Evolutionary conservation across 2,329 filamentous ascomycete species (phyloP), one percentile per base, ranked within the genome.

Genomic region (Pestalotiopsis sp.): DNA sequence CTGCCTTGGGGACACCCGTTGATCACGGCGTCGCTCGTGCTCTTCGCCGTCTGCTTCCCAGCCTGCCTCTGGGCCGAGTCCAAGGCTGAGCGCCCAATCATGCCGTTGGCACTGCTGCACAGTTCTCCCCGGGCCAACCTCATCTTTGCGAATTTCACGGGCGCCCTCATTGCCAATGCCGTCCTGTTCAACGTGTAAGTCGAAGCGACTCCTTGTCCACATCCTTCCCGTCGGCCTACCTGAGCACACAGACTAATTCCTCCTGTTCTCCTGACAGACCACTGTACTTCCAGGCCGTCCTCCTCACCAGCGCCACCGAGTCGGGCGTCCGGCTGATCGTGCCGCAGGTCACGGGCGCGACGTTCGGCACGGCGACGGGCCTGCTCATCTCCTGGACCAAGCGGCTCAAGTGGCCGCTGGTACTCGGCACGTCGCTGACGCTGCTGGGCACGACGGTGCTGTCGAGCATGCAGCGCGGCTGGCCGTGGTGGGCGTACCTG

Each of bases 251-350:
- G 11, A 56, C 62, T 49, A 49, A 27, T n/a, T n/a, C 58, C 17
- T 38, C 2, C 12, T 27, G 38, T 86, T 80, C 87, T 12, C 52
- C 17, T 7, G 6, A 87, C 72, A 89, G 89, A 5, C 92, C 92
- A 0, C 83, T 95, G 7, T 95, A 91, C 82, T 94, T 93, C 81
- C 92, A 94, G 77, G 91, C 90, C 49, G 91, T 94, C 31, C 89
- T 93, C 62, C 85, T 92, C 65, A 89, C 91, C 69, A 87, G 85
- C 5, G 90, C 92, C 17, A 94, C 92, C 0, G 83, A 85, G 27
- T 93, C 92, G 0, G 92, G 92, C n/a, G 86, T 94, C 36, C 87
- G 90, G 58, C 89, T 95, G 66, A 85, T 93, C 23, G 82, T 90
- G 6, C 89, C 91, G 4, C 89, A 89, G 0, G 73, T 90, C 31